phyloP scores from a whole-genome alignment of 768 basidiomycete species.

The Lyophyllum shimeji region DNA sequence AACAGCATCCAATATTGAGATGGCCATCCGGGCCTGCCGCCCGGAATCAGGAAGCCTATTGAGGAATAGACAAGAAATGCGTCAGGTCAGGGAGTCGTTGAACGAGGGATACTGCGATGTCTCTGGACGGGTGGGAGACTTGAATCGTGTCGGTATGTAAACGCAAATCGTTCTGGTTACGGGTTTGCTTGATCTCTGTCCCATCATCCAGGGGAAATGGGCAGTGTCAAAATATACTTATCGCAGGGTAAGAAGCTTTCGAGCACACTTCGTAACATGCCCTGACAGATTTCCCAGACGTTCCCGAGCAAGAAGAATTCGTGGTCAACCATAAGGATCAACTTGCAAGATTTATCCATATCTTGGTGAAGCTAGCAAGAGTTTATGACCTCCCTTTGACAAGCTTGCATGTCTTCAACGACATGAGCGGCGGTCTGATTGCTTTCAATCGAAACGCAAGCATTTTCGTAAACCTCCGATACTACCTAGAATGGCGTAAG shows the following conservation, averaged over 20 bases:
- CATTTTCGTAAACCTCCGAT: constrained; percentile 86
- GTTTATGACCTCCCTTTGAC: constrained; percentile 74
- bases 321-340: constrained; percentile 53
- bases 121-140: constrained; percentile 60
- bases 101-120: constrained; percentile 84
- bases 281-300: constrained; percentile 41
- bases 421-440: constrained; percentile 75
- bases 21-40: constrained; percentile 72
- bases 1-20: constrained; percentile 62
- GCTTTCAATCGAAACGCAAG: constrained; percentile 92
- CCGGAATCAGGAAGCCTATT: constrained; percentile 64
- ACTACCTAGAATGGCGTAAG: constrained; percentile 86
- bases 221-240: constrained; percentile 59
- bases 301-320: constrained; percentile 48
- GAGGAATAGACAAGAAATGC: constrained; percentile 66
- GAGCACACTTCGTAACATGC: neutral
- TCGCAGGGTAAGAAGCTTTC: constrained; percentile 50
- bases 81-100: constrained; percentile 69
- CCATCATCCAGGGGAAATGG: constrained; percentile 51
- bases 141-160: constrained; percentile 58
- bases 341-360: constrained; percentile 69
- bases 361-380: constrained; percentile 62
- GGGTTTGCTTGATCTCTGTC: constrained; percentile 2
- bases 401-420: constrained; percentile 86
- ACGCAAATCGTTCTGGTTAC: neutral